Percentiles rank a stretch among this genome's conserved stretches.
These are phyloP conservation scores for Anaeromyces robustus DNA, from an alignment of 192 early-diverging fungal genomes.

Conservation along the genomic window DNA sequence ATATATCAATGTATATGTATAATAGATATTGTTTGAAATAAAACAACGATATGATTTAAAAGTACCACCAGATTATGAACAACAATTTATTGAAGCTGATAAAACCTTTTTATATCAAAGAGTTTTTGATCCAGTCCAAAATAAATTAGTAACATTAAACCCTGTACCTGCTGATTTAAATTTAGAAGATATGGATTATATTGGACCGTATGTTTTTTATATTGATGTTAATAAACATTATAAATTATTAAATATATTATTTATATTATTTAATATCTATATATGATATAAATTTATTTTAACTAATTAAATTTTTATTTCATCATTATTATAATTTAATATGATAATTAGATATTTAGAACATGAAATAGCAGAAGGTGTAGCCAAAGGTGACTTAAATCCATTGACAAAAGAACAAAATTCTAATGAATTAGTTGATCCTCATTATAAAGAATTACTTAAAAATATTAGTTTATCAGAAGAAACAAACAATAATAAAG, in stretches of 20 bases:
- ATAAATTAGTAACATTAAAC: neutral
- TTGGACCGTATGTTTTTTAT: slow-evolving; percentile 6
- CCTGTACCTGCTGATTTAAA: neutral
- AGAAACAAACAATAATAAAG: neutral
- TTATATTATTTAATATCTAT: neutral
- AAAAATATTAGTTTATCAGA: neutral
- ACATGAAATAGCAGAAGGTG: slow-evolving; percentile 22
- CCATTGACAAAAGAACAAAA: slow-evolving; percentile 31
- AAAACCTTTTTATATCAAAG: slow-evolving; percentile 78
- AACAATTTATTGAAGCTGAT: slow-evolving; percentile 56
- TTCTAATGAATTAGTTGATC: neutral
- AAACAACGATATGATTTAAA: slow-evolving; percentile 26
- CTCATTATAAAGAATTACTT: neutral
- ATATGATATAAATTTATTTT: neutral
- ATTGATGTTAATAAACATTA: slow-evolving; percentile 46
- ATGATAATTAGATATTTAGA: slow-evolving; percentile 22
- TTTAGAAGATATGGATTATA: slow-evolving; percentile 2
- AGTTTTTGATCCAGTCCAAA: slow-evolving; percentile 56
- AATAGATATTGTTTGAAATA: slow-evolving; percentile 12
- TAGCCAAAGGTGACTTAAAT: slow-evolving; percentile 45
- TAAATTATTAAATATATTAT: slow-evolving; percentile 8
- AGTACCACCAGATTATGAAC: slow-evolving; percentile 50
- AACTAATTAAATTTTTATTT: neutral
- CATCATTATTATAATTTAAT: no score
- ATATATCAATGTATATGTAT: no score